Evolutionary conservation across 2,329 filamentous ascomycete genomes (phyloP), one percentile per base, ranked within the genome.

Genomic region (Calonectria montana): DNA sequence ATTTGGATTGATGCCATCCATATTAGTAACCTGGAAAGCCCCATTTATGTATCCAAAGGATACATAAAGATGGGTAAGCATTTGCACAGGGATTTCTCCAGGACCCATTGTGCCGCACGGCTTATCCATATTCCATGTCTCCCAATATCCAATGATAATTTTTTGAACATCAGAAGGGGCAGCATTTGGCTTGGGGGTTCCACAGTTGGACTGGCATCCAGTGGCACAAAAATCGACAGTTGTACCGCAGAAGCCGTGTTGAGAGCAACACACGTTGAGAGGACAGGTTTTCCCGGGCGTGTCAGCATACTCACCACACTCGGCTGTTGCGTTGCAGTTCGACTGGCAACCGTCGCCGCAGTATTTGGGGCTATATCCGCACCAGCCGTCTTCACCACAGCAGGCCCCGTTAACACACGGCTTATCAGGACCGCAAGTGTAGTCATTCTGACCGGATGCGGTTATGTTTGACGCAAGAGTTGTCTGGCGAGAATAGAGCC

Each of bases 31-130:
- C 0, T 76, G 8, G 68, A 79, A 84, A 0, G 48, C 63, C 0
- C 81, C 81, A 16, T 75, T 75, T 65, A 85, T 79, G 59, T 77
- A 82, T 1, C 74, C 79, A 72, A 85, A 86, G 0, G 83, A 67
- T 29, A 80, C 79, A 45, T 80, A 70, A 2, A 82, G 15, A 67
- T 84, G 81, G 0, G 81, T 81, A 1, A 78, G 55, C 0, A 41
- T 13, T 4, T 59, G 47, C 3, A 78, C 48, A 13, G 75, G 76
- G 18, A 81, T 76, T 16, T 77, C 62, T 1, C 65, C 65, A 8
- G 61, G 39, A n/a, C 23, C 16, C 63, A 61, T 62, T 12, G 41
- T 39, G 12, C 47, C 45, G 31, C 53, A 66, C 4, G 43, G 31
- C 21, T 47, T 29, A 18, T 55, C 3, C 29, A 27, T 18, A 47